Conservation (phyloP, 2,329 filamentous ascomycete genomes). For the Xylaria sp. region DNA sequence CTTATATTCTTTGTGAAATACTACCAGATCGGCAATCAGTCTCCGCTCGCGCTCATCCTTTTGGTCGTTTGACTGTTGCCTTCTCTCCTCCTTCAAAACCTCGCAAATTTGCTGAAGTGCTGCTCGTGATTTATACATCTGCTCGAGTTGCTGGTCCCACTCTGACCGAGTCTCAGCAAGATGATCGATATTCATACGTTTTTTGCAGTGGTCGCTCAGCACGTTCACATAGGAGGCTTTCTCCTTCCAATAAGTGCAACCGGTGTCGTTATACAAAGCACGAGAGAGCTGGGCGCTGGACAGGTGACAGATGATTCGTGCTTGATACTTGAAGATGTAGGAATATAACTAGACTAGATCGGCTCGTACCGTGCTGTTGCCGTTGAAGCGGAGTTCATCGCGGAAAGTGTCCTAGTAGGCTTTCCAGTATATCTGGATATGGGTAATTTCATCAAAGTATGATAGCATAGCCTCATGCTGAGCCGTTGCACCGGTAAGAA, state of each 20-base stretch:
- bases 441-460: neutral
- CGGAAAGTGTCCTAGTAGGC: conserved; percentile 4
- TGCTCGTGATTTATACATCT: conserved; percentile 11
- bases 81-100: neutral
- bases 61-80: neutral
- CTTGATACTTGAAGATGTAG: conserved; percentile 21
- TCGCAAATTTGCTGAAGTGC: conserved; percentile 5
- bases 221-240: neutral
- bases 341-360: conserved; percentile 18
- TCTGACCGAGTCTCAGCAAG: neutral
- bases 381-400: neutral
- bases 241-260: conserved; percentile 16
- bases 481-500: conserved; percentile 11
- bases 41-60: neutral
- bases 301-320: conserved; percentile 19
- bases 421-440: conserved; percentile 20
- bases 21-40: conserved; percentile 7
- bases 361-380: neutral
- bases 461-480: conserved; percentile 17
- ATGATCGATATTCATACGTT: neutral
- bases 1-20: conserved; percentile 9
- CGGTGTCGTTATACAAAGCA: conserved; percentile 13
- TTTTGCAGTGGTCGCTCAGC: conserved; percentile 12
- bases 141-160: neutral
- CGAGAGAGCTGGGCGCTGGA: conserved; percentile 25